phyloP scores from a whole-genome alignment of 1,284 basidiomycete species.

The Rhodotorula sp. region DNA sequence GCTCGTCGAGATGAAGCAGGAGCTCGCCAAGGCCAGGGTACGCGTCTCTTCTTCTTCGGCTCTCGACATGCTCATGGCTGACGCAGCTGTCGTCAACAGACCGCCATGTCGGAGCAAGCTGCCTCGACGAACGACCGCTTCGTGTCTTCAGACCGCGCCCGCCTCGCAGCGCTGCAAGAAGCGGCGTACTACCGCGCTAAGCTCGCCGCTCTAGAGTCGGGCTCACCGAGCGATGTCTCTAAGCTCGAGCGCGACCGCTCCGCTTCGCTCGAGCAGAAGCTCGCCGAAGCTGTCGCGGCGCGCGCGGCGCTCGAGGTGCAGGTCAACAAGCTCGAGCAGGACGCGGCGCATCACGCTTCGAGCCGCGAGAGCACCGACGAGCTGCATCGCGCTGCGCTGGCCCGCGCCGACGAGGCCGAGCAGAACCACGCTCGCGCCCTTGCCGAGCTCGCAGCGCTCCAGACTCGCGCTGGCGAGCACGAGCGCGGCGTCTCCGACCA shows the following conservation, averaged over 20 bases:
- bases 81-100: slow-evolving; percentile 55
- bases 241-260: slow-evolving; percentile 80
- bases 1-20: slow-evolving; percentile 79
- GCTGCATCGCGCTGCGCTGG: slow-evolving; percentile 73
- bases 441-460: slow-evolving; percentile 72
- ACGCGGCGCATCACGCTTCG: slow-evolving; percentile 44
- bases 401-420: slow-evolving; percentile 79
- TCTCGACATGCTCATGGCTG: slow-evolving; percentile 1
- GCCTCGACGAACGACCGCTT: slow-evolving; percentile 74
- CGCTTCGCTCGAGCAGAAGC: slow-evolving; percentile 74
- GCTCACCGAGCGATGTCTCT: slow-evolving; percentile 61
- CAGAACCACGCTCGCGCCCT: slow-evolving; percentile 70
- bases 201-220: slow-evolving; percentile 77
- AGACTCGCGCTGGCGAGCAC: slow-evolving; percentile 63
- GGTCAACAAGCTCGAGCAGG: slow-evolving; percentile 64
- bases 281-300: slow-evolving; percentile 70
- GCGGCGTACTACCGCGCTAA: slow-evolving; percentile 96
- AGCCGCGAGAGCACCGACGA: slow-evolving; percentile 74
- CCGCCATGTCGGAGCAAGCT: slow-evolving; percentile 71
- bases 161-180: slow-evolving; percentile 82
- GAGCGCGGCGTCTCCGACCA: slow-evolving; percentile 77
- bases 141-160: slow-evolving; percentile 75
- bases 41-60: slow-evolving; percentile 45
- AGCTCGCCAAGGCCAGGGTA: slow-evolving; percentile 85
- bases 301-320: slow-evolving; percentile 72